Evolutionary conservation across 1,284 basidiomycete species (phyloP), one percentile per base, ranked within the genome.

Genomic region (Caloboletus inedulis): DNA sequence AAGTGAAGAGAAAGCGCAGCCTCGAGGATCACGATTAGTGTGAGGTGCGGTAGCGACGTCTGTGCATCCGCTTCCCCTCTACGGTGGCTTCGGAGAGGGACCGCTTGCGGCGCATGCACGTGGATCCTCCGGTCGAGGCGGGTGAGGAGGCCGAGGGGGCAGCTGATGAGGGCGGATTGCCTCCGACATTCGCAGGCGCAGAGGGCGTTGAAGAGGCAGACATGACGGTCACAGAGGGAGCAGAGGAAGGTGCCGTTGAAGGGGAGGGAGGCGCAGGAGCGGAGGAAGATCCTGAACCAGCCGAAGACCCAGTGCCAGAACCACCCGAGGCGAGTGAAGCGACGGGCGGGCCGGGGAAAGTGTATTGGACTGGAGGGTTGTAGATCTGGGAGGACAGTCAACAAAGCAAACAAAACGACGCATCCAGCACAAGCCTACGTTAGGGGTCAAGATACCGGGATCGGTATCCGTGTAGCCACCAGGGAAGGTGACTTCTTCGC

Each of bases 401-500:
- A 34, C 33, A 14, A 47, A 0, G 21, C 14, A 12, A 8, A 4
- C 10, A 5, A 35, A 52, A 40, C 21, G 4, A 40, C 21, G 4
- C 8, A 36, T 27, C 1, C 31, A 0, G 5, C 5, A 8, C 0
- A 27, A 8, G 58, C 58, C 36, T 44, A 82, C 79, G 45, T 75
- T 64, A 7, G 77, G 73, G 36, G 72, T 74, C 51, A 73, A 70
- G 62, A 88, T 81, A 41, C 86, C 85, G 0, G 82, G 75, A 56
- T 87, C 82, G 40, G 59, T 75, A 56, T 82, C 80, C 8, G 57
- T 70, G 70, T 89, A 89, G 3, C 75, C 82, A 25, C 86, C 85
- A 1, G 87, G 86, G 54, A 89, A 74, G 16, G 65, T 69, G n/a
- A 85, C 84, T 34, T 80, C 76, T 48, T 80, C 77, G 58, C 63